A percentile compares a stretch with the other conserved stretches of the same genome.
Evolutionary conservation across 2,329 filamentous ascomycete genomes (phyloP).

Genomic region (Ophiostoma quercus): DNA sequence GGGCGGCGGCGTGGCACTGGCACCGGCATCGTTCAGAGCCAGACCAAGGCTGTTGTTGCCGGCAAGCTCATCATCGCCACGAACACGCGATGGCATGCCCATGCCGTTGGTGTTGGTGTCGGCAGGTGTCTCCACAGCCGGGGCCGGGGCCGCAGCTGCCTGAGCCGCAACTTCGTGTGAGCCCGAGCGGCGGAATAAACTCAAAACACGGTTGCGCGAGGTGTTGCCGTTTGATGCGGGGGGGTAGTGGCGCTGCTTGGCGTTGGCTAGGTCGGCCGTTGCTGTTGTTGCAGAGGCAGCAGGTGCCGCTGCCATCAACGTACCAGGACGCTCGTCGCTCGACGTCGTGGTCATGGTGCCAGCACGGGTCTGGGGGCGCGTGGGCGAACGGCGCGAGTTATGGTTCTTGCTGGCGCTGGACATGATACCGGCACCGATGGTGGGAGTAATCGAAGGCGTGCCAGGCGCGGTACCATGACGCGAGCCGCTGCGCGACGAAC

Average conservation of each 20-base stretch:
- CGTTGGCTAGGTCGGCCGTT: conserved; percentile 20
- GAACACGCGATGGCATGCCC: conserved; percentile 40
- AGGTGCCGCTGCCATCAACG: conserved; percentile 14
- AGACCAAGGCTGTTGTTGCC: neutral
- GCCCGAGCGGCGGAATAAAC: conserved; percentile 49
- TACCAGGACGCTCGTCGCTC: neutral
- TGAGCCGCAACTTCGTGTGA: conserved; percentile 31
- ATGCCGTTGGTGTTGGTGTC: conserved; percentile 31
- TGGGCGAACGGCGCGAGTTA: conserved; percentile 29
- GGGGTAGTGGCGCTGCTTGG: conserved; percentile 44
- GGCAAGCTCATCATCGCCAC: conserved; percentile 37
- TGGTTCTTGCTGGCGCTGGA: conserved; percentile 24
- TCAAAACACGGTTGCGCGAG: conserved; percentile 43
- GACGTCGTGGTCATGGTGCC: neutral
- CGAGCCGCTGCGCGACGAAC: conserved; percentile 27
- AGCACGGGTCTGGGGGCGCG: conserved; percentile 21
- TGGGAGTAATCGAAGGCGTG: conserved; percentile 25
- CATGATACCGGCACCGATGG: neutral
- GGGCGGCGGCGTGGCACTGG: conserved; percentile 52
- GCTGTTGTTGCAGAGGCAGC: neutral
- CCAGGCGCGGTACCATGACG: conserved; percentile 25
- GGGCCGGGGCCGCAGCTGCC: conserved; percentile 26
- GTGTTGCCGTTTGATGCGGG: conserved; percentile 43
- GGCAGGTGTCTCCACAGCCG: conserved; percentile 28
- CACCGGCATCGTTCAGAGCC: conserved; percentile 24